phyloP scores from a whole-genome alignment of 805 yeast species.

The Saturnispora dispora region DNA sequence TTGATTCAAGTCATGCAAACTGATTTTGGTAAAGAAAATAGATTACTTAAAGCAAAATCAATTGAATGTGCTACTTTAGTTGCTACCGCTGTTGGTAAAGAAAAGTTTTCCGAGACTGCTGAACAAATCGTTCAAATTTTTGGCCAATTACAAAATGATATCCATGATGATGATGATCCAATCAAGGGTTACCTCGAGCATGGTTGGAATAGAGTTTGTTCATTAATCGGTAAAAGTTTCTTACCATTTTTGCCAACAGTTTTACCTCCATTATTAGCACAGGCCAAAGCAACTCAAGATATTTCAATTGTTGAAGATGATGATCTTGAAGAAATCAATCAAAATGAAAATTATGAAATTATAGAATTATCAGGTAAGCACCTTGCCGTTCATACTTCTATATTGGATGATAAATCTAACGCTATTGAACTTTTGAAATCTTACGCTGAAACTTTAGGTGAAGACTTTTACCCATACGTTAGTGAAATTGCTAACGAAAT shows the following conservation, averaged over 20 bases:
- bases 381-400: slow-evolving; percentile 88
- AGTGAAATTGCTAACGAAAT: slow-evolving; percentile 68
- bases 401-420: slow-evolving; percentile 86
- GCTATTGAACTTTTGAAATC: slow-evolving; percentile 83
- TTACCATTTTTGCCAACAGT: slow-evolving; percentile 76
- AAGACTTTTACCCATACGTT: slow-evolving; percentile 75
- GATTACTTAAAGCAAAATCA: slow-evolving; percentile 81
- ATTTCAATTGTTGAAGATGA: slow-evolving; percentile 83
- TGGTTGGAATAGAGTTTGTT: slow-evolving; percentile 93
- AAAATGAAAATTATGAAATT: slow-evolving; percentile 92
- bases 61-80: slow-evolving; percentile 93
- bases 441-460: slow-evolving; percentile 79
- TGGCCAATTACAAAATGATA: slow-evolving; percentile 53
- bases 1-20: slow-evolving; percentile 68
- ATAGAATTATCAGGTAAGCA: slow-evolving; percentile 85
- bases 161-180: slow-evolving; percentile 71
- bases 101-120: slow-evolving; percentile 69
- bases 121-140: slow-evolving; percentile 65
- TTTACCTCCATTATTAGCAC: slow-evolving; percentile 76
- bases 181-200: slow-evolving; percentile 80
- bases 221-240: slow-evolving; percentile 77
- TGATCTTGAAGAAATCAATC: slow-evolving; percentile 70
- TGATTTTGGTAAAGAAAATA: slow-evolving; percentile 70
- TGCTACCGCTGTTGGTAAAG: slow-evolving; percentile 91
- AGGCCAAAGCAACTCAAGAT: slow-evolving; percentile 87